Base-by-base conservation (phyloP, 2,329 filamentous ascomycete genomes). In the Phialophora tarda region DNA sequence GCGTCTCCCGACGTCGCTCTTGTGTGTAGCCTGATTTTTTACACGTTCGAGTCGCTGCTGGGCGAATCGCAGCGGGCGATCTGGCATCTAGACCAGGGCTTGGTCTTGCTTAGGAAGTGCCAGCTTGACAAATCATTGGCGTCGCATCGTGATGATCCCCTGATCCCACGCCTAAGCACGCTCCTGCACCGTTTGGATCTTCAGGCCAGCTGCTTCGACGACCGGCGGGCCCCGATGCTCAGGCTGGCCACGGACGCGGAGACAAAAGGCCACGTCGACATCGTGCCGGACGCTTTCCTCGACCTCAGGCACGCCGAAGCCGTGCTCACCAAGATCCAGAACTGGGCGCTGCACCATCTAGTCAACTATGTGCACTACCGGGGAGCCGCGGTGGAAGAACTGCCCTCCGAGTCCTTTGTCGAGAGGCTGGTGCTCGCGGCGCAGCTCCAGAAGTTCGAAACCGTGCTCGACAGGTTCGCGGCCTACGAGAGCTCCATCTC, bases 21-120 rank as follows among this genome's bases (percentile, higher is more conserved):
- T 6, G 69, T 73, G 24, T 75, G 74, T 62, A 74, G 74, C 54
- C 47, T 73, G 0, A 68, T 75, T 2, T 74, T 74, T 21, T 74
- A 73, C 61, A 65, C 71, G 4, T 73, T 73, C 23, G 73, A 75
- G 57, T 71, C 70, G 17, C 68, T 74, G 0, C 50, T 73, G 1
- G 73, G 73, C 1, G 70, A 75, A 53, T 57, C 69, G 1, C 26
- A 34, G 21, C 67, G 71, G 28, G 73, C 72, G 0, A 73, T 73
- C 24, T 72, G 68, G 61, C 73, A 74, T 60, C 72, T 75, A 0
- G 68, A 74, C 59, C 71, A 69, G 11, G 72, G 72, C 10, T 44
- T 75, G 50, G 60, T 32, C 1, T 58, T 75, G n/a, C 59, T 75
- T 28, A 62, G 69, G 50, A 66, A 63, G 5, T 67, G 28, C 44